Base-by-base conservation (phyloP, 306 rosid genomes). In the Erythrophleum fordii region DNA sequence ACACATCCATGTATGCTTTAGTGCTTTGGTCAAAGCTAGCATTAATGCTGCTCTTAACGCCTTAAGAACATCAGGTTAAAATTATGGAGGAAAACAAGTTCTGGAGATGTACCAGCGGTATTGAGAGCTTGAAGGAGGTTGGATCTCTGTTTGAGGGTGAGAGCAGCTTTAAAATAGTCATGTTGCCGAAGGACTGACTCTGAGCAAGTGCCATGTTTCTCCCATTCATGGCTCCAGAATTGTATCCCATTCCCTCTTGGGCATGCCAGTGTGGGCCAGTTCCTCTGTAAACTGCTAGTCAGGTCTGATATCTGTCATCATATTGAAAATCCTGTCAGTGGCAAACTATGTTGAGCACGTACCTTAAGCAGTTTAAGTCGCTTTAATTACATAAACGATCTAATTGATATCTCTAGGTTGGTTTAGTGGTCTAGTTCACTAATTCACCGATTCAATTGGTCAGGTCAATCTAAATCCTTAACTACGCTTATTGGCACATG, bases 171-270 rank as follows among this genome's bases (percentile, higher is more conserved):
- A 69, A 92, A 92, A 67, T 92, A 92, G 48, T 85, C 85, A 60
- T 90, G 97, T 72, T 92, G 93, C 31, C 83, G 70, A 42, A 92
- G 91, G 17, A 71, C 34, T 73, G 93, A 90, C 70, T 90, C 93
- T 0, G 93, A 90, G 82, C 97, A 92, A 69, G 95, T 92, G 1
- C 97, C 97, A 77, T 92, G 97, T 77, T 92, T 92, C 6, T 86
- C 87, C 95, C 97, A 92, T 75, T 90, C 95, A 69, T 89, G 95
- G 1, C 80, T 85, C 97, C 93, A 90, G 80, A 92, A 90, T 8
- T 48, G 1, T 13, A 78, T 45, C 56, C 95, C 95, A 68, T 34
- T n/a, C 76, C 85, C 70, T 60, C 97, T 90, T 51, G 95, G 97
- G 75, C 97, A 92, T 5, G 97, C 87, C 5, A 92, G 76, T 22